These are phyloP conservation scores for Ophiostoma novo-ulmi DNA, from an alignment of 2,329 filamentous ascomycete genomes.

Conservation along the genomic window DNA sequence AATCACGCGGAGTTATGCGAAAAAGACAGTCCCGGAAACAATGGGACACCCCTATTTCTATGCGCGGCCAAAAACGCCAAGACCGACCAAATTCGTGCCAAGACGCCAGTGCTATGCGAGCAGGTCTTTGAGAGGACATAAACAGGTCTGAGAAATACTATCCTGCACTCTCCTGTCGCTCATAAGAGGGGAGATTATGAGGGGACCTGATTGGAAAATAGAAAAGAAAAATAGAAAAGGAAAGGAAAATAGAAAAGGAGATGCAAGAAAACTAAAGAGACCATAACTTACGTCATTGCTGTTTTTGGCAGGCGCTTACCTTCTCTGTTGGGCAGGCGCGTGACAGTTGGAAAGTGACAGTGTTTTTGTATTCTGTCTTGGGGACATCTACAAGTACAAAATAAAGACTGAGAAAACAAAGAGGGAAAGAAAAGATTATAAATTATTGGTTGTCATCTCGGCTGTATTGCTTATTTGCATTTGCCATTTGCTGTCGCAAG, in stretches of 20 bases:
- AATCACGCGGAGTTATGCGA: background rate
- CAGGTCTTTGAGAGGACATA: too few relatives aligned
- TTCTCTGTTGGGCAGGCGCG: too few relatives aligned
- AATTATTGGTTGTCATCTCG: background rate
- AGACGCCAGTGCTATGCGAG: background rate
- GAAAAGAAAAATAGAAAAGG: background rate
- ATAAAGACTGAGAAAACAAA: too few relatives aligned
- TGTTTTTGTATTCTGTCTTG: background rate
- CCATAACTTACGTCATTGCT: background rate
- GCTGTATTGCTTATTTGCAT: background rate
- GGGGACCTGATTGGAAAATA: background rate
- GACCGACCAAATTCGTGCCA: conserved; percentile 13
- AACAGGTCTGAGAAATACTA: background rate
- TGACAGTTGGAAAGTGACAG: background rate
- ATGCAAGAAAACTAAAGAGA: too few relatives aligned
- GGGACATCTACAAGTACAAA: too few relatives aligned
- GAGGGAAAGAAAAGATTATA: background rate
- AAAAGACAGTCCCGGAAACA: background rate
- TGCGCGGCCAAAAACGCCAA: background rate
- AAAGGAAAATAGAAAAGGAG: background rate
- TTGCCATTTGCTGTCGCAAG: background rate
- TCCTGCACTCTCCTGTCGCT: background rate
- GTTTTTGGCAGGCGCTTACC: background rate
- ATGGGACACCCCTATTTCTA: conserved; percentile 1
- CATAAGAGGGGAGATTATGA: background rate